phyloP scores from a whole-genome alignment of 2,329 filamentous ascomycete species.

The Pseudogymnoascus sp. region DNA sequence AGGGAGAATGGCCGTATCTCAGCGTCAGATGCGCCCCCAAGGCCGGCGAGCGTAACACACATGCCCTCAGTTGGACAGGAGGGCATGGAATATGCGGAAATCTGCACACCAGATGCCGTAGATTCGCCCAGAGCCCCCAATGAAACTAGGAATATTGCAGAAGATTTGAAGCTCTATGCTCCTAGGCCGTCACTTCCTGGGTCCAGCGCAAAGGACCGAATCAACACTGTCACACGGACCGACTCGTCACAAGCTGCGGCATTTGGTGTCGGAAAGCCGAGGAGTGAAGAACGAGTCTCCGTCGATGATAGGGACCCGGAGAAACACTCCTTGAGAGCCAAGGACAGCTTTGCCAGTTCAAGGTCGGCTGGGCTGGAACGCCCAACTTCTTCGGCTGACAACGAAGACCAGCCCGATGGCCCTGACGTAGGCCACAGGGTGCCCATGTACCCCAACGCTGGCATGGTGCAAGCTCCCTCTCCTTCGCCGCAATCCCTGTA shows the following conservation, averaged over 20 bases:
- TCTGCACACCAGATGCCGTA: slow-evolving; percentile 28
- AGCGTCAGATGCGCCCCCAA: slow-evolving; percentile 38
- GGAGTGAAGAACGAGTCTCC: slow-evolving; percentile 26
- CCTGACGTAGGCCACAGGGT: slow-evolving; percentile 88
- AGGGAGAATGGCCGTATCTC: slow-evolving; percentile 30
- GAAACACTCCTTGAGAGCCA: slow-evolving; percentile 50
- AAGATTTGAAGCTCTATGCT: slow-evolving; percentile 78
- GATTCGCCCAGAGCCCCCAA: slow-evolving; percentile 30
- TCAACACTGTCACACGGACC: slow-evolving; percentile 78
- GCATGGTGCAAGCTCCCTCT: slow-evolving; percentile 92
- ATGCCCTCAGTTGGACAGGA: slow-evolving; percentile 85
- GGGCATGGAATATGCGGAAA: slow-evolving; percentile 75
- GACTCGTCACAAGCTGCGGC: slow-evolving; percentile 80
- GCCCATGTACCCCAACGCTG: slow-evolving; percentile 85
- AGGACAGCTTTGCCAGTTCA: slow-evolving; percentile 49
- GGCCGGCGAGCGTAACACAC: slow-evolving; percentile 62
- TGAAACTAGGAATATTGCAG: slow-evolving; percentile 66
- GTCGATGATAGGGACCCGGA: slow-evolving; percentile 43
- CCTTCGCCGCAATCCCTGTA: slow-evolving; percentile 47
- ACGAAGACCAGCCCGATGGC: slow-evolving; percentile 66
- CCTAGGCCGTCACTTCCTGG: slow-evolving; percentile 79
- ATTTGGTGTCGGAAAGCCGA: slow-evolving; percentile 69
- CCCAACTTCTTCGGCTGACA: slow-evolving; percentile 51
- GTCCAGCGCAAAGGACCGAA: slow-evolving; percentile 72
- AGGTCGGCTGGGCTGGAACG: slow-evolving; percentile 37